Conservation (phyloP, 2,329 filamentous ascomycete genomes). For the Clonostachys rosea region DNA sequence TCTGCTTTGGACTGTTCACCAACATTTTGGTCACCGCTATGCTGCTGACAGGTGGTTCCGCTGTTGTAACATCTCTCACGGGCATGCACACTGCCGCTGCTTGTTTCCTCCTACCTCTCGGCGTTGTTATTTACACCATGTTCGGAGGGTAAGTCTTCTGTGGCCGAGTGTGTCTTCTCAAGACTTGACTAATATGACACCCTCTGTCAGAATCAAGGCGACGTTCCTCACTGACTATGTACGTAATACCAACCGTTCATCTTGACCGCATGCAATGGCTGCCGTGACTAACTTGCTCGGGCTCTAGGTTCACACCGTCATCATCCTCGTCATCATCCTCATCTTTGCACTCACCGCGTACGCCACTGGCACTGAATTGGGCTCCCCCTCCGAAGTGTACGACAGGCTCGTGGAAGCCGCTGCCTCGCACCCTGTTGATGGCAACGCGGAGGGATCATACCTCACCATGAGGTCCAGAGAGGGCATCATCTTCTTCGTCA, state of each 20-base stretch:
- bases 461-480: constrained; percentile 67
- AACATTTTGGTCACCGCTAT: constrained; percentile 80
- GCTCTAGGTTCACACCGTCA: constrained; percentile 63
- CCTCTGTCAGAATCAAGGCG: constrained; percentile 61
- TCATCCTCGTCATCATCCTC: constrained; percentile 74
- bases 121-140: constrained; percentile 71
- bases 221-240: constrained; percentile 73
- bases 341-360: constrained; percentile 77
- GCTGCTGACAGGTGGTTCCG: constrained; percentile 68
- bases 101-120: constrained; percentile 74
- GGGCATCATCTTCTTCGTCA: constrained; percentile 81
- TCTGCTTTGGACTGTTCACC: constrained; percentile 72
- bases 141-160: constrained; percentile 27
- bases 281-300: neutral
- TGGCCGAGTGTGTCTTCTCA: neutral
- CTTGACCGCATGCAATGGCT: neutral
- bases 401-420: constrained; percentile 67
- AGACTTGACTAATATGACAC: neutral
- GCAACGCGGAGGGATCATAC: constrained; percentile 69
- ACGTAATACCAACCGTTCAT: neutral
- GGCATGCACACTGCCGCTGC: constrained; percentile 58
- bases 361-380: constrained; percentile 62
- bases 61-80: constrained; percentile 37
- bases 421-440: constrained; percentile 63
- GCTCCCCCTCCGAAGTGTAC: constrained; percentile 69